A percentile compares a stretch with the other conserved stretches of the same genome.
Evolutionary conservation across 208 protist genomes (phyloP).

Genomic region (Crithidia bombi): DNA sequence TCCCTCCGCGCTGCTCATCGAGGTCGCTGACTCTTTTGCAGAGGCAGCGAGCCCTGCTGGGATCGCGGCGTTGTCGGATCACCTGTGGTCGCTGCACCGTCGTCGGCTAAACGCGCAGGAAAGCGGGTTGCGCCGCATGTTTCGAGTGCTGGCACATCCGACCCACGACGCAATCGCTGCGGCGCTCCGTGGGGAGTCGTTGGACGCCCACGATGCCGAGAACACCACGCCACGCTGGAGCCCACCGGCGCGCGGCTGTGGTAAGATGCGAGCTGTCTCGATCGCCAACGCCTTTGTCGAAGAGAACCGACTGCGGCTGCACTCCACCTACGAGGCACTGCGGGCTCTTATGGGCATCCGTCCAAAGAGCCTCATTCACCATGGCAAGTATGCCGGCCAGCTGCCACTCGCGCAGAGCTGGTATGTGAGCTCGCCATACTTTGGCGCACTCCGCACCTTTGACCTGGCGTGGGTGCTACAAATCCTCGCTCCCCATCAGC

Average conservation of each 20-base stretch:
- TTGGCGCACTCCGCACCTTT: slow-evolving; percentile 85
- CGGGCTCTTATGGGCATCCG: slow-evolving; percentile 72
- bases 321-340: slow-evolving; percentile 70
- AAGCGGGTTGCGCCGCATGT: slow-evolving; percentile 48
- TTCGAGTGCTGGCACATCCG: slow-evolving; percentile 55
- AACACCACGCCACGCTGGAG: slow-evolving; percentile 31
- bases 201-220: neutral
- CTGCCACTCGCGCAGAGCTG: slow-evolving; percentile 77
- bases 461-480: slow-evolving; percentile 79
- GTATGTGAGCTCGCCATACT: slow-evolving; percentile 85
- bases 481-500: slow-evolving; percentile 49
- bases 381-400: slow-evolving; percentile 80
- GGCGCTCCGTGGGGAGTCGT: slow-evolving; percentile 39
- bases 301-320: slow-evolving; percentile 71
- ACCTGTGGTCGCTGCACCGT: slow-evolving; percentile 41
- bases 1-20: slow-evolving; percentile 27
- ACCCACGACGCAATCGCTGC: slow-evolving; percentile 45
- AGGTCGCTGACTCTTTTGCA: slow-evolving; percentile 36
- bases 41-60: slow-evolving; percentile 39
- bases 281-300: slow-evolving; percentile 88
- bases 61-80: slow-evolving; percentile 27
- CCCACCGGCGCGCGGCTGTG: slow-evolving; percentile 46
- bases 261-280: slow-evolving; percentile 63
- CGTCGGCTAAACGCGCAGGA: slow-evolving; percentile 44
- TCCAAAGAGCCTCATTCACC: slow-evolving; percentile 71